Base-by-base conservation (phyloP, 2,329 filamentous ascomycete genomes). In the Clarireedia hainanense region DNA sequence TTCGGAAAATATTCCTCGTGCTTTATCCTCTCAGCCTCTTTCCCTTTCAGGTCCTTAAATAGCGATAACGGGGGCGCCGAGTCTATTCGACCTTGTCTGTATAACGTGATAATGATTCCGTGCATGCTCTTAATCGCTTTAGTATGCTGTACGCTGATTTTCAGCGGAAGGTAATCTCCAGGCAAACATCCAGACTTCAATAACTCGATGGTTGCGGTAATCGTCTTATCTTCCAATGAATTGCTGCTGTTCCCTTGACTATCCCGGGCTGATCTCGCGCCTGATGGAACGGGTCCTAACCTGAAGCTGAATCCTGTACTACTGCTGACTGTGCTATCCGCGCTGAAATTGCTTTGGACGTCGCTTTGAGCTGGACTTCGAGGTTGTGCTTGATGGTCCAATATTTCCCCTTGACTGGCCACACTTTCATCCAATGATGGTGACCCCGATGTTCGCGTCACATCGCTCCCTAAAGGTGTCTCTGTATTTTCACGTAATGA, bases 41-140 rank as follows among this genome's bases (percentile, higher is more conserved):
- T 81, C 0, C 81, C 80, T 43, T 82, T 74, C 15, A 73, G 71
- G 48, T 69, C 63, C 34, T 73, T 70, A 58, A 83, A 81, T 6
- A 79, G 67, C 5, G 75, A 75, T 12, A 74, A 65, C 5, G 78
- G 74, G 4, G 83, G 83, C 6, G 81, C 74, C 65, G 91, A 88
- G 68, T 99, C 92, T 47, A 97, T 92, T 58, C 90, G 84, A 24
- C 91, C 91, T 70, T 95, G 89, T 46, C 94, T 84, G 69, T 95
- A 96, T 7, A 99, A 75, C 1, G 94, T 97, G 47, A 96, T 83
- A 58, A 97, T 94, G 48, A 97, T 87, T 6, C 94, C 92, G 63
- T 92, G 88, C 73, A 96, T 79, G 68, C 91, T 97, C 73, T 92
- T 90, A 66, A 97, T 83, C 57, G 85, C 81, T 70, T 95, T 95